Evolutionary conservation across 352 stramenopile species (phyloP), one percentile per base, ranked within the genome.

Genomic region (Pythium folliculosum): DNA sequence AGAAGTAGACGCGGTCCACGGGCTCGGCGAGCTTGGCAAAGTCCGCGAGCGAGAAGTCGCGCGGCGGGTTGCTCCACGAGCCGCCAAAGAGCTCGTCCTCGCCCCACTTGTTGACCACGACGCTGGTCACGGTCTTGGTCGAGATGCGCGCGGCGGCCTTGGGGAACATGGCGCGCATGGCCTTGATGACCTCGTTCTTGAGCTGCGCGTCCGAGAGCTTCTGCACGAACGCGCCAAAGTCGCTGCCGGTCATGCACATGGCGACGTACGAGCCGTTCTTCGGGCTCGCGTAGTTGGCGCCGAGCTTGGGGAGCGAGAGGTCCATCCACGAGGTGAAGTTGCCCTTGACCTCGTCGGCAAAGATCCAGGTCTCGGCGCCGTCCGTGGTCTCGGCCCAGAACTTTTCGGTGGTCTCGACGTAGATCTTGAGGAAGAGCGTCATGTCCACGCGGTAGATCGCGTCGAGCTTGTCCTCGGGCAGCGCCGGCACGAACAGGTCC

Each of bases 91-190:
- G 40, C 22, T 62, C 55, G 55, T 62, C 55, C 25, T 32, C 13
- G 14, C 55, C 55, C 55, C 55, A 62, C 55, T 62, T 62, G 55
- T 62, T 38, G n/a, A 62, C 21, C 19, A 62, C 55, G n/a, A 62
- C 55, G 19, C 55, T 62, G 8, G 55, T 10, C 38, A 62, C 55
- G 21, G 55, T 62, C 55, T 62, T 53, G 21, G 43, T 48, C 9
- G 30, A 30, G 25, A 62, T 62, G 22, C 55, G 55, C 1, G 5
- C 5, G 3, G 55, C 55, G 5, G 55, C 55, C 40, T 62, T 52
- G 3, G 55, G 55, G 40, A 62, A 62, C 55, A 62, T 62, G 37
- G 55, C 55, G 7, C 43, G 38, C 55, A 62, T 62, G 21, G 44
- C 55, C 13, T 62, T 47, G 40, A 62, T 52, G 7, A 62, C 55